Percentiles rank a stretch among this genome's conserved stretches.
Conservation (phyloP, 2,329 filamentous ascomycete genomes). For the Cordyceps cateniannulata region DNA sequence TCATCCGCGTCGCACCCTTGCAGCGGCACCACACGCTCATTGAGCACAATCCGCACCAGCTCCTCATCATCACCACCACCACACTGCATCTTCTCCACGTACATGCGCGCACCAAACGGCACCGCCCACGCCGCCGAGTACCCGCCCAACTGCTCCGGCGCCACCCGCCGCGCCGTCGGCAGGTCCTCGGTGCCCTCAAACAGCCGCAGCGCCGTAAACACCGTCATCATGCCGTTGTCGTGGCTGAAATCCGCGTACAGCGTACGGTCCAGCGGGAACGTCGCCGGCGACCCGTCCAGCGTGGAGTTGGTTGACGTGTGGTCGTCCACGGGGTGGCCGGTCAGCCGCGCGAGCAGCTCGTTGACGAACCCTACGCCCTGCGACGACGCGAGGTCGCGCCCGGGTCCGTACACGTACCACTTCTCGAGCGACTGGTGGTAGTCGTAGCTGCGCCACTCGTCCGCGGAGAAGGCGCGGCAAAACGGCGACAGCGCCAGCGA, state of each 20-base stretch:
- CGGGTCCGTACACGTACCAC: constrained; percentile 74
- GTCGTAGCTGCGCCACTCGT: constrained; percentile 74
- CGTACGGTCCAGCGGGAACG: constrained; percentile 63
- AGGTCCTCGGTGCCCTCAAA: constrained; percentile 60
- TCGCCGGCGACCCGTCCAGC: constrained; percentile 57
- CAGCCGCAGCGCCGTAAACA: constrained; percentile 71
- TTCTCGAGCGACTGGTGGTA: constrained; percentile 77
- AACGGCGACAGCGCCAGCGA: constrained; percentile 55
- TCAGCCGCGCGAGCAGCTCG: constrained; percentile 78
- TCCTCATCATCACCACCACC: constrained; percentile 49
- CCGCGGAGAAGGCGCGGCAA: constrained; percentile 64
- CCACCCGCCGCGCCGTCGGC: constrained; percentile 42
- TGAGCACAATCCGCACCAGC: constrained; percentile 72
- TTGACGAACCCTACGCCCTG: constrained; percentile 86
- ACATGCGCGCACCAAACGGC: constrained; percentile 73
- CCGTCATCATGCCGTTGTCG: constrained; percentile 77
- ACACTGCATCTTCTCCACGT: constrained; percentile 83
- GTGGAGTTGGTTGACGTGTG: constrained; percentile 72
- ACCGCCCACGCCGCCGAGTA: constrained; percentile 75
- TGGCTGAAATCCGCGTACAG: constrained; percentile 90
- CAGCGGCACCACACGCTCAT: constrained; percentile 73
- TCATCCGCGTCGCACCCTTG: constrained; percentile 63
- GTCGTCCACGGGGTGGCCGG: constrained; percentile 60
- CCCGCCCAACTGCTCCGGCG: constrained; percentile 51
- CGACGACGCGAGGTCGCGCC: constrained; percentile 72